Conservation (phyloP, 176 grass and related monocot species). For the Chrysopogon serrulatus region DNA sequence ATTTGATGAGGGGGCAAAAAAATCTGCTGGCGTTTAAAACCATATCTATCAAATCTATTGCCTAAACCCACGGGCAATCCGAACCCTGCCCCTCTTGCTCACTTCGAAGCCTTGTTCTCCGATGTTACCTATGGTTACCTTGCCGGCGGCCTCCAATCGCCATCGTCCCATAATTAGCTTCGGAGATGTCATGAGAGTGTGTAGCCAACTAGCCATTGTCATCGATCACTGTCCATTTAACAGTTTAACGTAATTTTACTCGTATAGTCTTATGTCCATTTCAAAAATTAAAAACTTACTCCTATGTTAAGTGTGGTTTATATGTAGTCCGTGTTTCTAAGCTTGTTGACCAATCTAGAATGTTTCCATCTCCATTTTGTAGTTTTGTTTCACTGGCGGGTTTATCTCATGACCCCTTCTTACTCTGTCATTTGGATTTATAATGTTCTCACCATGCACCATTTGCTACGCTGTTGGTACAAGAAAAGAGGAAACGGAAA, state of each 20-base stretch:
- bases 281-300: no score
- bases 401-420: no score
- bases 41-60: background rate
- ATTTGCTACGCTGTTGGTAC: no score
- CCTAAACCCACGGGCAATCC: background rate
- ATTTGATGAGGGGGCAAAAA: background rate
- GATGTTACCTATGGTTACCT: background rate
- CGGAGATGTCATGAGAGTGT: background rate
- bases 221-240: background rate
- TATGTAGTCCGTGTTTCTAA: background rate
- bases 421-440: no score
- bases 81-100: background rate
- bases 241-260: no score
- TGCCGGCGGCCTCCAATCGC: background rate
- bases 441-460: no score
- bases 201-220: background rate
- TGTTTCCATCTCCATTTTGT: background rate
- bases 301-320: background rate
- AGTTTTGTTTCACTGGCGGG: background rate
- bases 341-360: background rate
- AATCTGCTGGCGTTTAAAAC: no score
- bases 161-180: background rate
- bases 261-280: no score
- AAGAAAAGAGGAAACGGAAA: no score
- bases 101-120: background rate